A percentile compares a stretch with the other conserved stretches of the same genome.
phyloP scores from a whole-genome alignment of 768 basidiomycete species.

The Floccularia luteovirens region DNA sequence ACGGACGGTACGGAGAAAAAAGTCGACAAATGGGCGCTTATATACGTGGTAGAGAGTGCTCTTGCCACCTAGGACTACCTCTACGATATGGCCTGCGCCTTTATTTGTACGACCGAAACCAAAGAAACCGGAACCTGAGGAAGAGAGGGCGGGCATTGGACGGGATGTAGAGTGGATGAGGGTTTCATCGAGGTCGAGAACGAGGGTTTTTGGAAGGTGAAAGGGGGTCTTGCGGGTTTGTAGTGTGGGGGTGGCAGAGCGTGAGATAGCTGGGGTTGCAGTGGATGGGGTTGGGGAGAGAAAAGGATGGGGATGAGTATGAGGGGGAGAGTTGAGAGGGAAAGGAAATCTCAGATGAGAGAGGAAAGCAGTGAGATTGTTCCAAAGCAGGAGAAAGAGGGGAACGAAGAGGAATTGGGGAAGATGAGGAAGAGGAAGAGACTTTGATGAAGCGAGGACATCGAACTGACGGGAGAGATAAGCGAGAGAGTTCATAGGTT shows the following conservation, averaged over 20 bases:
- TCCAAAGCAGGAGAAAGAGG: constrained; percentile 62
- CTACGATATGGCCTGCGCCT: constrained; percentile 79
- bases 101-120: constrained; percentile 68
- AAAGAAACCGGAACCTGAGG: constrained; percentile 52
- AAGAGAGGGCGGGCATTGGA: constrained; percentile 42
- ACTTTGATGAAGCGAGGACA: constrained; percentile 51
- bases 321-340: constrained; percentile 1
- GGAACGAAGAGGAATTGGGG: constrained; percentile 64
- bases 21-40: constrained; percentile 96
- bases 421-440: constrained; percentile 32
- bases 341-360: constrained; percentile 10
- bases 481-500: constrained; percentile 72
- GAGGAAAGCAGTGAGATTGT: constrained; percentile 60
- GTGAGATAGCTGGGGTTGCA: constrained; percentile 14
- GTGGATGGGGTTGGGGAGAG: not conserved
- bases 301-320: not conserved
- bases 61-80: constrained; percentile 83
- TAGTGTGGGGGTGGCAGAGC: constrained; percentile 44
- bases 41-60: constrained; percentile 97
- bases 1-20: constrained; percentile 22
- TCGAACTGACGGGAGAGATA: constrained; percentile 82
- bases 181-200: constrained; percentile 97
- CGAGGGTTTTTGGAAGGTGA: constrained; percentile 86
- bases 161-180: constrained; percentile 96
- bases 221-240: constrained; percentile 59